Percentiles rank a stretch among this genome's conserved stretches.
Evolutionary conservation across 2,329 filamentous ascomycete species (phyloP).

Genomic region (Truncatella angustata): DNA sequence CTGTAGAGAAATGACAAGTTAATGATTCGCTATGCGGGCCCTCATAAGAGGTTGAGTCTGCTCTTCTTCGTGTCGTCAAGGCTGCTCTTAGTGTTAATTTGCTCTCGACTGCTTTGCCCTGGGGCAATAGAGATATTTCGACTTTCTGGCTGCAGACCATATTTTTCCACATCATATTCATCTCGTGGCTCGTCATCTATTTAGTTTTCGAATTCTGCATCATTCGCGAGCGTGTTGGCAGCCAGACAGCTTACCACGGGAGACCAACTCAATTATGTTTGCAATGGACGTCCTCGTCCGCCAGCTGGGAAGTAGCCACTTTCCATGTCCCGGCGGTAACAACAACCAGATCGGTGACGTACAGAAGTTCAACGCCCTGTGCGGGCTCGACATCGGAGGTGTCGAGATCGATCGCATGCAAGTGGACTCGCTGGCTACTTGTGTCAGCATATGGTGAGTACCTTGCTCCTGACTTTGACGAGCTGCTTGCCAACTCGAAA

Average conservation of each 20-base stretch:
- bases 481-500: neutral
- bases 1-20: no score
- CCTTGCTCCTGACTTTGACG: neutral
- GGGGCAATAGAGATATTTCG: no score
- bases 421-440: conserved; percentile 14
- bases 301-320: neutral
- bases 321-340: conserved; percentile 18
- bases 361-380: conserved; percentile 17
- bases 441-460: conserved; percentile 14
- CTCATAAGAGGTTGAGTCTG: no score
- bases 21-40: no score
- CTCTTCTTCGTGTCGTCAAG: no score
- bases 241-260: neutral
- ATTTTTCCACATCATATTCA: no score
- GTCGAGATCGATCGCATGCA: conserved; percentile 14
- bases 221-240: neutral
- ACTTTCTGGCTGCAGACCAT: no score
- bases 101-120: no score
- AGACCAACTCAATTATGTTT: neutral
- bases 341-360: conserved; percentile 16
- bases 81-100: no score
- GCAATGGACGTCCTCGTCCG: neutral
- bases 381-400: conserved; percentile 14
- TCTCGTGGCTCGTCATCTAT: neutral
- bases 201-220: neutral